Percentiles rank a stretch among this genome's conserved stretches.
These are phyloP conservation scores for Agrocybe pediades DNA, from an alignment of 768 basidiomycete species.

Conservation along the genomic window DNA sequence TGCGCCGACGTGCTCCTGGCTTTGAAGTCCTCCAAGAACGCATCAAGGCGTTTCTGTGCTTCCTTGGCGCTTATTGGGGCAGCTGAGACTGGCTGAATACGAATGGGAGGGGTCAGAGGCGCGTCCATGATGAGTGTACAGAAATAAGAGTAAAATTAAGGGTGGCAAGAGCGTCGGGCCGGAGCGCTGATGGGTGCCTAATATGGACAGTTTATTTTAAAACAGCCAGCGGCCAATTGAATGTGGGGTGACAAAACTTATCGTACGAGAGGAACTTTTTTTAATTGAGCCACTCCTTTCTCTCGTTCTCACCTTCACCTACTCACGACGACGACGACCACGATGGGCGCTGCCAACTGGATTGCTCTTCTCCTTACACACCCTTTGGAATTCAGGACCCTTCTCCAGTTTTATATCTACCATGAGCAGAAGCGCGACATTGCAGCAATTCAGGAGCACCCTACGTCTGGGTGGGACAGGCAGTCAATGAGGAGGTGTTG, in stretches of 20 bases:
- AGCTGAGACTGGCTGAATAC: slow-evolving; percentile 39
- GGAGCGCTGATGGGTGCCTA: not conserved
- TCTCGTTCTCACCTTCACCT: slow-evolving; percentile 7
- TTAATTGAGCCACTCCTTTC: not conserved
- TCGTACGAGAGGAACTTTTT: slow-evolving; percentile 17
- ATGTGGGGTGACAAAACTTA: slow-evolving; percentile 15
- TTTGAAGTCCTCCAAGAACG: slow-evolving; percentile 52
- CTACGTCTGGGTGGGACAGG: slow-evolving; percentile 86
- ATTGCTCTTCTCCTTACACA: slow-evolving; percentile 73
- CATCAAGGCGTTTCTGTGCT: slow-evolving; percentile 41
- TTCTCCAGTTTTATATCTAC: slow-evolving; percentile 83
- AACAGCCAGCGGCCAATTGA: slow-evolving; percentile 9
- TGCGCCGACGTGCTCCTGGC: slow-evolving; percentile 46
- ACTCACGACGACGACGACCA: not conserved
- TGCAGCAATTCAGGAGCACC: slow-evolving; percentile 68
- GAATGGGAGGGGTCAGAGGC: slow-evolving; percentile 47
- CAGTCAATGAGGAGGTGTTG: slow-evolving; percentile 87
- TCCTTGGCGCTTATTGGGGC: slow-evolving; percentile 39
- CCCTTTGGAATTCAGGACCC: slow-evolving; percentile 79
- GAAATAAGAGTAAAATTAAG: slow-evolving; percentile 2
- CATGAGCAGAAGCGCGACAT: slow-evolving; percentile 85
- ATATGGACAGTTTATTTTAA: slow-evolving; percentile 11
- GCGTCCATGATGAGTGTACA: slow-evolving; percentile 40
- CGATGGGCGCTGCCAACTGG: slow-evolving; percentile 62
- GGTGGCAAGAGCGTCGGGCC: not conserved